Evolutionary conservation across 352 stramenopile species (phyloP).

Genomic region (Globisporangium middletonii): DNA sequence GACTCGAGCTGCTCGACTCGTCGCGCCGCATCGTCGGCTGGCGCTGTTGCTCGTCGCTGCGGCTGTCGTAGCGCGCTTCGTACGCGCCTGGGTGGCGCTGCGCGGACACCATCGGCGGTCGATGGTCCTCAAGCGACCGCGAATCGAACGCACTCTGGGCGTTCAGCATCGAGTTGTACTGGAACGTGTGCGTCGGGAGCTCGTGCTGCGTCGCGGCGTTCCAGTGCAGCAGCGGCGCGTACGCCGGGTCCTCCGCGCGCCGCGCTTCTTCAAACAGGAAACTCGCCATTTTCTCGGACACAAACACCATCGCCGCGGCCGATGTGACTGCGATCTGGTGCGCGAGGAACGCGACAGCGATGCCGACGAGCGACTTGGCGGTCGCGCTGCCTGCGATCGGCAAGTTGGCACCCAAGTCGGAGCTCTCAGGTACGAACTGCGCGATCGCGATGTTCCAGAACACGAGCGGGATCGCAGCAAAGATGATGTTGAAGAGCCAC

Average conservation of each 20-base stretch:
- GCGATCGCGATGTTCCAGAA: conserved; percentile 37
- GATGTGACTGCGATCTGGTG: conserved; percentile 52
- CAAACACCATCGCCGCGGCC: conserved; percentile 26
- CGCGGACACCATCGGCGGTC: not conserved
- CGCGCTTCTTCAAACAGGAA: conserved; percentile 32
- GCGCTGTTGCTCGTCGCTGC: not conserved
- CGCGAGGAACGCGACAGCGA: conserved; percentile 56
- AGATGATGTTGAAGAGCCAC: conserved; percentile 50
- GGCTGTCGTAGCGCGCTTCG: conserved; percentile 1
- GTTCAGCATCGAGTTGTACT: conserved; percentile 13
- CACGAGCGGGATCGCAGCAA: conserved; percentile 35
- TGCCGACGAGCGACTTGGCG: conserved; percentile 28
- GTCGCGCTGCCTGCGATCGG: conserved; percentile 11
- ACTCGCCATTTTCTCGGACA: conserved; percentile 39
- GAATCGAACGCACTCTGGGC: conserved; percentile 9
- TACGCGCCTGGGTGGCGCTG: conserved; percentile 5
- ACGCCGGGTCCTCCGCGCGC: conserved; percentile 8
- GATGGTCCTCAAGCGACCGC: not conserved
- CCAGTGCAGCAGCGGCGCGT: conserved; percentile 21
- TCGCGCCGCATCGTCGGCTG: not conserved
- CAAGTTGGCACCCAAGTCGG: conserved; percentile 1
- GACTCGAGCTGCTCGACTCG: not conserved
- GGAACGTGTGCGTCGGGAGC: conserved; percentile 11
- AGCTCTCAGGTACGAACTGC: conserved; percentile 28
- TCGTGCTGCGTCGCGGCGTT: conserved; percentile 12